These are phyloP conservation scores for Exserohilum turcica DNA, from an alignment of 2,329 filamentous ascomycete genomes.

Conservation along the genomic window DNA sequence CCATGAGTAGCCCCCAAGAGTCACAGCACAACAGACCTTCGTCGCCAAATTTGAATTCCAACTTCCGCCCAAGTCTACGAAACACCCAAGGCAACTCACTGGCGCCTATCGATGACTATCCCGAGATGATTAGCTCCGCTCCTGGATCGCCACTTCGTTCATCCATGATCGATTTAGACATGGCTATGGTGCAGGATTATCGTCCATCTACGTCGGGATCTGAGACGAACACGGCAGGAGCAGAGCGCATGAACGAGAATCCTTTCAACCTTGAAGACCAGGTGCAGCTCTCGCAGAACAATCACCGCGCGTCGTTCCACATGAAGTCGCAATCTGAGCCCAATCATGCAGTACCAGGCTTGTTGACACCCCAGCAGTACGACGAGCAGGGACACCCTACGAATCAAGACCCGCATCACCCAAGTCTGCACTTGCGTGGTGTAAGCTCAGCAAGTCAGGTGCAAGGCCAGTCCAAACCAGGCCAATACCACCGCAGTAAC, in stretches of 20 bases:
- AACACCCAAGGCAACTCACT: conserved; percentile 51
- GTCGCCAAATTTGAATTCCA: conserved; percentile 39
- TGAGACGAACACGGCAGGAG: conserved; percentile 43
- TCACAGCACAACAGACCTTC: conserved; percentile 25
- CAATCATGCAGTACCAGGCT: conserved; percentile 44
- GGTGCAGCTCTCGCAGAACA: conserved; percentile 45
- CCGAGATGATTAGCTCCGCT: conserved; percentile 38
- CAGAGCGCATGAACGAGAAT: conserved; percentile 52
- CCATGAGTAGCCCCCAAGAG: conserved; percentile 34
- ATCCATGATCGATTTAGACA: conserved; percentile 54
- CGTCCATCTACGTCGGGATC: conserved; percentile 53
- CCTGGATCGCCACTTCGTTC: conserved; percentile 43
- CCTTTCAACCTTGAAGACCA: conserved; percentile 58
- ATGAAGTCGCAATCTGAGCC: conserved; percentile 50
- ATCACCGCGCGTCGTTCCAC: conserved; percentile 47
- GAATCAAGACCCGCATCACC: conserved; percentile 36
- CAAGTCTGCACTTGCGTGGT: conserved; percentile 41
- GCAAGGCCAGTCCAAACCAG: conserved; percentile 31
- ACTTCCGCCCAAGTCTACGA: conserved; percentile 48
- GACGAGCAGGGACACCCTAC: conserved; percentile 44
- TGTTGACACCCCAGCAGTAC: conserved; percentile 44
- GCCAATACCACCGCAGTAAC: conserved; percentile 27
- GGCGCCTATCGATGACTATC: conserved; percentile 47
- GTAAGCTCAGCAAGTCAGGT: conserved; percentile 45
- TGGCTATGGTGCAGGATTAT: conserved; percentile 49